Percentiles rank a stretch among this genome's conserved stretches.
These are phyloP conservation scores for Glomus cerebriforme DNA, from an alignment of 192 early-diverging fungal species.

Conservation along the genomic window DNA sequence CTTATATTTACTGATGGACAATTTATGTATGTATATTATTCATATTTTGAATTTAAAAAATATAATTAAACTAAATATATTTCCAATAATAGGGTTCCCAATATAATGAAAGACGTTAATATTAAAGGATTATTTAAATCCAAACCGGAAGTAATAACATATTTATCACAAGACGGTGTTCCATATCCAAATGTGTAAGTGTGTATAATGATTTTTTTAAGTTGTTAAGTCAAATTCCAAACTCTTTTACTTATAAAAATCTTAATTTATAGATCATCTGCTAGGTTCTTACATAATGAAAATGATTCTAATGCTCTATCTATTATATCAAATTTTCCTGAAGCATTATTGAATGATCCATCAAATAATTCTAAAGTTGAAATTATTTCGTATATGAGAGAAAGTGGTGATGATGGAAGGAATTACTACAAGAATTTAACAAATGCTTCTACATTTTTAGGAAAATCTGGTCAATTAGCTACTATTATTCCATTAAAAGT, in stretches of 20 bases:
- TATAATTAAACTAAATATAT: too few relatives aligned
- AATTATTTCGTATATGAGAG: conserved; percentile 49
- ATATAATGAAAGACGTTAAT: conserved; percentile 13
- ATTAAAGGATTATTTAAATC: conserved; percentile 7
- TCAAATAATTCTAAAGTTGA: conserved; percentile 29
- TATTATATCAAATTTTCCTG: conserved; percentile 14
- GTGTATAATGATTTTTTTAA: too few relatives aligned
- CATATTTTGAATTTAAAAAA: too few relatives aligned
- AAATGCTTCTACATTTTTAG: conserved; percentile 47
- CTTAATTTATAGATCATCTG: not conserved
- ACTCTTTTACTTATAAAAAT: too few relatives aligned
- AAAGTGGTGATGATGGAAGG: conserved; percentile 38
- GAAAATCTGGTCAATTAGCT: conserved; percentile 53
- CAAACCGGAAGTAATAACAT: conserved; percentile 8
- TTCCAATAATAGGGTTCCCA: conserved; percentile 9
- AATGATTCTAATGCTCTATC: conserved; percentile 13
- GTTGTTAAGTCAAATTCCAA: too few relatives aligned
- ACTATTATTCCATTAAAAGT: conserved; percentile 52
- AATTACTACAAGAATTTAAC: conserved; percentile 52
- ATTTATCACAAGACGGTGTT: not conserved
- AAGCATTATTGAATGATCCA: not conserved
- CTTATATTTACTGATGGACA: conserved; percentile 35
- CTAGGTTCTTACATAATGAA: conserved; percentile 5
- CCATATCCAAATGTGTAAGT: conserved; percentile 2
- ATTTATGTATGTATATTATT: not conserved